These are phyloP conservation scores for Escallonia herrerae DNA, from an alignment of 129 eudicot genomes.

Conservation along the genomic window DNA sequence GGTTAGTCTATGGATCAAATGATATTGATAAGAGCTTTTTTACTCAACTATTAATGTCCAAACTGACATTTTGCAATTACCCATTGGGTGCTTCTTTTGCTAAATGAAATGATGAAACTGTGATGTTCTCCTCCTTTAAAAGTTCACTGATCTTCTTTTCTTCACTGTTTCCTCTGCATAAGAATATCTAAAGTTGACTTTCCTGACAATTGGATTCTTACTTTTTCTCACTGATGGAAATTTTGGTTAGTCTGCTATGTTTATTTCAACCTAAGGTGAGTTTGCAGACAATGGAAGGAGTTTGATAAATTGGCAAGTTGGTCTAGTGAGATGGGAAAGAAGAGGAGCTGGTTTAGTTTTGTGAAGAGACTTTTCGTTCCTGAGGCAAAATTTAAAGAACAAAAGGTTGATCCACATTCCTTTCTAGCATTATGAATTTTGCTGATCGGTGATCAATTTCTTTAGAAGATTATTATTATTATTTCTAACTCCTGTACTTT, in stretches of 20 bases:
- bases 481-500: not conserved
- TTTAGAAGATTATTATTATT: not conserved
- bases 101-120: not conserved
- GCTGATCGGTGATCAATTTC: not conserved
- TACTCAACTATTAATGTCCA: not conserved
- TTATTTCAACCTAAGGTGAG: slow-evolving; percentile 4
- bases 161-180: not conserved
- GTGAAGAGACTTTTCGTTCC: slow-evolving; percentile 51
- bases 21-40: not conserved
- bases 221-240: not conserved
- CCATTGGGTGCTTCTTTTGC: not conserved
- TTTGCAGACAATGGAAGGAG: slow-evolving; percentile 6
- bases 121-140: not conserved
- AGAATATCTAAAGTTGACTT: not conserved
- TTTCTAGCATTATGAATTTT: not conserved
- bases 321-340: slow-evolving; percentile 54
- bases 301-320: not conserved
- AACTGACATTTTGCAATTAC: not conserved
- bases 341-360: slow-evolving; percentile 45
- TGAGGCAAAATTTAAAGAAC: slow-evolving; percentile 37
- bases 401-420: slow-evolving; percentile 28
- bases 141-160: not conserved
- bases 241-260: not conserved
- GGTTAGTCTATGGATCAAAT: not conserved
- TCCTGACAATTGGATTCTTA: not conserved